phyloP scores from a whole-genome alignment of 441 rosid species.

The Breynia disticha region DNA sequence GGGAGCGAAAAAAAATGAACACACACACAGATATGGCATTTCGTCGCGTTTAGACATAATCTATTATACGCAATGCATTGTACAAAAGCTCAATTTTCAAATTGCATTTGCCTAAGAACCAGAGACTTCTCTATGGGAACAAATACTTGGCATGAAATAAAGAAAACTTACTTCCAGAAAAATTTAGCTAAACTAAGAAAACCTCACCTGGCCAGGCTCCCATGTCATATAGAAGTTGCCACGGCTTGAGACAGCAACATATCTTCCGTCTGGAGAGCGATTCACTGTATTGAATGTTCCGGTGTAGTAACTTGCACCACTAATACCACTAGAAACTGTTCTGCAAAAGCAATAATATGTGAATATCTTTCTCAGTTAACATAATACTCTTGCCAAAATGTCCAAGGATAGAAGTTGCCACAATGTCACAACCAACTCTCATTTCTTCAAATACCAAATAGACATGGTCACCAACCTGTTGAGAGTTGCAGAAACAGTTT shows the following conservation, averaged over 20 bases:
- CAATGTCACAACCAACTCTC: no score
- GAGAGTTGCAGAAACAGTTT: constrained; percentile 92
- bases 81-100: no score
- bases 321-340: constrained; percentile 95
- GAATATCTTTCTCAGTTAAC: constrained; percentile 15
- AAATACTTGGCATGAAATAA: background rate
- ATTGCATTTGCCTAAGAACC: no score
- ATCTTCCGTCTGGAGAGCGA: constrained; percentile 87
- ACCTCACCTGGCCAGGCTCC: constrained; percentile 89
- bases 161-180: no score
- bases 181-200: no score
- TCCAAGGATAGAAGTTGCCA: background rate
- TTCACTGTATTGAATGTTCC: constrained; percentile 90
- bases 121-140: no score
- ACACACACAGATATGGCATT: no score
- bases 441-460: no score
- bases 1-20: no score
- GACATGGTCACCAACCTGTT: constrained; percentile 65
- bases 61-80: no score
- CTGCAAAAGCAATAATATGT: constrained; percentile 46
- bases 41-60: no score
- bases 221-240: constrained; percentile 95
- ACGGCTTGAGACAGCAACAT: constrained; percentile 96
- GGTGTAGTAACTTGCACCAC: constrained; percentile 96
- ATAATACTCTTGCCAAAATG: background rate